A percentile compares a stretch with the other conserved stretches of the same genome.
Conservation (phyloP, 2,329 filamentous ascomycete species). For the Pleomassaria siparia region DNA sequence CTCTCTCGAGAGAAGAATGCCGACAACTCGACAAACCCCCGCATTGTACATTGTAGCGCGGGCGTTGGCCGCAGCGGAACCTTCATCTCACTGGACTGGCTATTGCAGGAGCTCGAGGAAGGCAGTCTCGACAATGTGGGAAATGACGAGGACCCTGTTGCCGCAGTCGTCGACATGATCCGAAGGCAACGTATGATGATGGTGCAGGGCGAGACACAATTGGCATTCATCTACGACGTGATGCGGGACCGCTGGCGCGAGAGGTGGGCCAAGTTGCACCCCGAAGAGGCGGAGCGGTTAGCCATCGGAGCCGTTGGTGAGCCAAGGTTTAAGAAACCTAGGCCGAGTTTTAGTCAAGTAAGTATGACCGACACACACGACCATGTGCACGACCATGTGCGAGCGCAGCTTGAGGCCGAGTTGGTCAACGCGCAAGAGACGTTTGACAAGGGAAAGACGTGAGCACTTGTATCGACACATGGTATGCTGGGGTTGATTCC, state of each 20-base stretch:
- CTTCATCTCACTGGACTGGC: constrained; percentile 93
- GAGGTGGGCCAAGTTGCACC: constrained; percentile 35
- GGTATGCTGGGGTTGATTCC: neutral
- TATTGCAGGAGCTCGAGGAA: constrained; percentile 77
- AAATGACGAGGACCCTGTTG: constrained; percentile 67
- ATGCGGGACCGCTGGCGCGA: constrained; percentile 74
- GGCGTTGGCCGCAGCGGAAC: constrained; percentile 93
- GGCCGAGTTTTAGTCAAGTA: constrained; percentile 16
- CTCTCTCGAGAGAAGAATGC: constrained; percentile 64
- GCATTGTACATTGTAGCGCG: constrained; percentile 74
- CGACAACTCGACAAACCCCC: constrained; percentile 59
- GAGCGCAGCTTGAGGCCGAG: constrained; percentile 37
- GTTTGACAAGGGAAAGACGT: constrained; percentile 32
- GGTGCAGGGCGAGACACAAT: constrained; percentile 89
- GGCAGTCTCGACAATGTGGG: constrained; percentile 62
- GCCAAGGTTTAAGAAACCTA: constrained; percentile 31
- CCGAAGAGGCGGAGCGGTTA: constrained; percentile 28
- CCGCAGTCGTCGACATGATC: constrained; percentile 75
- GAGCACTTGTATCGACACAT: neutral
- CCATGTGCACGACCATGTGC: constrained; percentile 22
- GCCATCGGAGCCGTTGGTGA: constrained; percentile 21
- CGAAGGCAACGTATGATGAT: constrained; percentile 89
- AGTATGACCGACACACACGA: constrained; percentile 11
- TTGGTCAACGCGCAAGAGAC: constrained; percentile 30
- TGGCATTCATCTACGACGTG: constrained; percentile 85